Evolutionary conservation across 495 filamentous ascomycete species (phyloP), one percentile per base, ranked within the genome.

Genomic region (Daldinia decipiens): DNA sequence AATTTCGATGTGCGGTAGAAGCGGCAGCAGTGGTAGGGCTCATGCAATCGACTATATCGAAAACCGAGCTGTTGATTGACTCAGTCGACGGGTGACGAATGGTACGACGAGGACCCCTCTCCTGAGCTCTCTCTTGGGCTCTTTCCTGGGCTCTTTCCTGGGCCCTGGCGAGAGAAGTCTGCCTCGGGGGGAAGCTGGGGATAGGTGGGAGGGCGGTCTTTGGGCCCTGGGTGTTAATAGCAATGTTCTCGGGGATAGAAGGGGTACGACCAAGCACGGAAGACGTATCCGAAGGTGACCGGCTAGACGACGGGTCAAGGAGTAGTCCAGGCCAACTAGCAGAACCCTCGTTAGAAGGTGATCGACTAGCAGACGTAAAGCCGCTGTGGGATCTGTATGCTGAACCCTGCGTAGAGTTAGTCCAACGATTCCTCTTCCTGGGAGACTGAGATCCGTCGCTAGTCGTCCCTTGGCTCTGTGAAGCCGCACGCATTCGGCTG

Each of bases 31-130:
- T 65, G 24, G 60, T 63, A 17, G 70, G 62, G 19, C 65, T 67
- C 64, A 76, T 65, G 24, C 67, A 72, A 17, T 77, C 75, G 31
- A 77, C 60, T 11, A 77, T 57, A 31, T 77, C 75, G 13, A 77
- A 77, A 19, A 77, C 75, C 24, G 75, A 77, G 62, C 75, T 77
- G 63, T 77, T 77, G 15, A 77, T 72, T 4, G 75, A 77, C 59
- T 77, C 75, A 26, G 75, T 76, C 26, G 75, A 77, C 21, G 68
- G 73, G 40, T 56, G 68, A 13, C 71, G 73, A 31, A 57, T 67
- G 5, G 70, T 61, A 40, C 67, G 75, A 62, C 55, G 73, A 62
- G 21, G 54, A 36, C 60, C 47, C 11, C 32, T 68, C 27, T 71
- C 70, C 6, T 47, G 43, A 47, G 7, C 19, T 21, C 43, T 47